Evolutionary conservation across 2,329 filamentous ascomycete species (phyloP), one percentile per base, ranked within the genome.

Genomic region (Alternaria gaisen): DNA sequence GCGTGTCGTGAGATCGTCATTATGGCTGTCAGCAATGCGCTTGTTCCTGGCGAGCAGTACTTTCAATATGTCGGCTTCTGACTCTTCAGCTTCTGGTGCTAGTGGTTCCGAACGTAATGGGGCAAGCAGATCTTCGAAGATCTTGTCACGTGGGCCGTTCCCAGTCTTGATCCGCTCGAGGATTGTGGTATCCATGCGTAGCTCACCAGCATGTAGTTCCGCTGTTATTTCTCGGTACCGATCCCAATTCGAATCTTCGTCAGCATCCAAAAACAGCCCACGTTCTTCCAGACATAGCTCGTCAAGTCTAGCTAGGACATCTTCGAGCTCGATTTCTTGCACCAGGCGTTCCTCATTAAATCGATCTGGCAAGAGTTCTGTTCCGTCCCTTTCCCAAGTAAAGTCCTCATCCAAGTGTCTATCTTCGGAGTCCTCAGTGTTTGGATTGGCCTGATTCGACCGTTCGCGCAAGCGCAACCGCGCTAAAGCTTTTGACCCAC

Each of bases 41-140:
- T 44, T 28, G 28, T 73, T 73, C 70, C 71, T 71, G 5, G 43
- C 53, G 9, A 56, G 58, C 5, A 72, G 60, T 0, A 68, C 63
- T 18, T 61, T n/a, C n/a, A 55, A 16, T 38, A 68, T 60, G 10
- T 67, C 64, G 24, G 53, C 36, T 42, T 67, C 67, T 11, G 66
- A 64, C 48, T 72, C 69, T 4, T 50, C 16, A 3, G 8, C 42
- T 28, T 3, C 40, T 8, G 18, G n/a, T 4, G 4, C 26, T 47
- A 14, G 22, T 28, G 42, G 18, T 32, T 24, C 22, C 4, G 36
- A 24, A 22, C 58, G 53, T 41, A 73, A 40, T 5, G 63, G 59
- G 11, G 53, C 66, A 12, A 75, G 44, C 7, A 75, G 30, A 34
- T 74, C 72, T 41, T 69, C 66, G 18, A 53, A 55, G 6, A 52